A percentile compares a stretch with the other conserved stretches of the same genome.
phyloP scores from a whole-genome alignment of 2,329 filamentous ascomycete species.

The Byssothecium circinans region DNA sequence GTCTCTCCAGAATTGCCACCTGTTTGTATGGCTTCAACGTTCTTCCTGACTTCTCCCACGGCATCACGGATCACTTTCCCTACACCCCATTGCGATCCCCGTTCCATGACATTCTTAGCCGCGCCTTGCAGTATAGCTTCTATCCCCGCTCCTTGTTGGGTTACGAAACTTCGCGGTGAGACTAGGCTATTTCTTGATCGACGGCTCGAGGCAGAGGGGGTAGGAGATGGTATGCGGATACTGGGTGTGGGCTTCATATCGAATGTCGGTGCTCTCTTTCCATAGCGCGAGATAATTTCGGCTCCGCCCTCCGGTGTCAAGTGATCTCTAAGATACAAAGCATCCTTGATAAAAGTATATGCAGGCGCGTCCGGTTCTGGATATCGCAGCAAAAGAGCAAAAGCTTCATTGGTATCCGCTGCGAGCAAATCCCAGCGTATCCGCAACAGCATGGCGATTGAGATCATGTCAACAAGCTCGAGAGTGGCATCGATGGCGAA shows the following conservation, averaged over 20 bases:
- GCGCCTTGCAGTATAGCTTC: constrained; percentile 76
- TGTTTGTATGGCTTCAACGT: constrained; percentile 66
- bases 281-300: constrained; percentile 71
- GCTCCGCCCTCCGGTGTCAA: constrained; percentile 64
- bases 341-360: constrained; percentile 83
- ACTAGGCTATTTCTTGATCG: constrained; percentile 30
- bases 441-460: constrained; percentile 87
- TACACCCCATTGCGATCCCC: constrained; percentile 74
- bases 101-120: constrained; percentile 72
- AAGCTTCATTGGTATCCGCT: constrained; percentile 82
- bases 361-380: constrained; percentile 68
- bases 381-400: constrained; percentile 83
- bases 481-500: constrained; percentile 83
- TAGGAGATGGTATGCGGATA: constrained; percentile 32
- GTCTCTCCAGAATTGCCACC: constrained; percentile 30
- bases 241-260: constrained; percentile 27
- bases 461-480: constrained; percentile 85
- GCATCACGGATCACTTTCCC: constrained; percentile 81
- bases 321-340: constrained; percentile 70
- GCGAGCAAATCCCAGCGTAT: constrained; percentile 87
- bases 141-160: constrained; percentile 49
- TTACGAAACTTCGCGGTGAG: constrained; percentile 31
- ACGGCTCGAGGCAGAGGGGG: constrained; percentile 25
- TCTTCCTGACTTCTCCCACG: constrained; percentile 76
- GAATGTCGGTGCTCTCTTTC: constrained; percentile 47